Percentiles rank a stretch among this genome's conserved stretches.
phyloP scores from a whole-genome alignment of 441 rosid genomes.

The Populus tomentosa region DNA sequence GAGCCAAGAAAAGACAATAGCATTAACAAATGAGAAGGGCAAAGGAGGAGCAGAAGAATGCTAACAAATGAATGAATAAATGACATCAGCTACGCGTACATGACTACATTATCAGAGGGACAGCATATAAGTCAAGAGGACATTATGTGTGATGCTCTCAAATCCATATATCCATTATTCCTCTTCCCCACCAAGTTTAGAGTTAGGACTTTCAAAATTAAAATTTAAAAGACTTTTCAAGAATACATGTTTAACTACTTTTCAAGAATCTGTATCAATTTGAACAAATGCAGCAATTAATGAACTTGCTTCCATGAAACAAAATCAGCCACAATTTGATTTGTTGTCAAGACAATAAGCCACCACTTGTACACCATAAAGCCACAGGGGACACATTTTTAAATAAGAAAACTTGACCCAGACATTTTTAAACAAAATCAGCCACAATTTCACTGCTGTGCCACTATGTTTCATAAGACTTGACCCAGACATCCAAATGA shows the following conservation, averaged over 20 bases:
- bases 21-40: neutral
- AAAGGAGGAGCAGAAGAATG: neutral
- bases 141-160: neutral
- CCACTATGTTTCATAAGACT: neutral
- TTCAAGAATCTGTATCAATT: neutral
- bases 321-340: neutral
- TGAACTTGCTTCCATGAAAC: neutral
- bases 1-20: constrained; percentile 14
- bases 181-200: neutral
- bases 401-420: too few species aligned
- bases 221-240: neutral
- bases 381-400: neutral
- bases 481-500: neutral
- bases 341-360: neutral
- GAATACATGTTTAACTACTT: neutral
- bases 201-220: neutral
- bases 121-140: neutral
- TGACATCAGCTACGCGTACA: neutral
- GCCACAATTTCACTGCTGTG: neutral
- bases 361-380: neutral
- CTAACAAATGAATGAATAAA: neutral
- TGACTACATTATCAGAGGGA: neutral
- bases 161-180: neutral
- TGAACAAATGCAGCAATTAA: neutral
- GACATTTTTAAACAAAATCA: too few species aligned